These are phyloP conservation scores for Hygrocybe punicea DNA, from an alignment of 768 basidiomycete genomes.

Conservation along the genomic window DNA sequence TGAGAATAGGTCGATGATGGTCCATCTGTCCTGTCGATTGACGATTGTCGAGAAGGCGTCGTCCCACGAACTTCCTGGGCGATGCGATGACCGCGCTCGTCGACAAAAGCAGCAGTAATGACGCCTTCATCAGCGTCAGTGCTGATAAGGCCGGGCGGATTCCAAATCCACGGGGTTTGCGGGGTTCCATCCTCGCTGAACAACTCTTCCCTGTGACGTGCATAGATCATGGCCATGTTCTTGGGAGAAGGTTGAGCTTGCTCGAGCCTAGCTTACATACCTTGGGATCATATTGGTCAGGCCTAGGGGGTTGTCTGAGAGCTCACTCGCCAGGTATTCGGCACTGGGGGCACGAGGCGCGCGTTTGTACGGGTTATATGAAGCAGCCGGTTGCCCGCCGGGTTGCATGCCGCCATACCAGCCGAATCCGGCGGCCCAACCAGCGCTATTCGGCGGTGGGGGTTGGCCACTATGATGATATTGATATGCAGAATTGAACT, in stretches of 20 bases:
- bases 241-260: no score
- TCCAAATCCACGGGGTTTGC: constrained; percentile 76
- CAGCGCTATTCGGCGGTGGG: constrained; percentile 16
- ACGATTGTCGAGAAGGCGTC: constrained; percentile 4
- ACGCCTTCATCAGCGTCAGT: constrained; percentile 23
- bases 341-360: constrained; percentile 57
- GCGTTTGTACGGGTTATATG: constrained; percentile 63
- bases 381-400: constrained; percentile 16
- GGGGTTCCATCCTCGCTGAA: constrained; percentile 36
- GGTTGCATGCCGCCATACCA: constrained; percentile 27
- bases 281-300: constrained; percentile 62
- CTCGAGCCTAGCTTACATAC: constrained; percentile 42
- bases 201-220: constrained; percentile 31
- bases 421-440: constrained; percentile 42
- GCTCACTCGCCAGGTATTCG: constrained; percentile 58
- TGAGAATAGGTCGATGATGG: not conserved
- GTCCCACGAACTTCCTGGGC: constrained; percentile 17
- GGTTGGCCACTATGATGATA: constrained; percentile 24
- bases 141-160: constrained; percentile 44
- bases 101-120: constrained; percentile 13
- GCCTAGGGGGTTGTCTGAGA: constrained; percentile 62
- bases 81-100: constrained; percentile 12
- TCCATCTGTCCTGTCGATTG: not conserved
- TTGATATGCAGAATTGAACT: constrained; percentile 45
- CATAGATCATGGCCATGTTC: constrained; percentile 14